Percentiles rank a stretch among this genome's conserved stretches.
Evolutionary conservation across 768 basidiomycete genomes (phyloP).

Genomic region (Boletellus sp.): DNA sequence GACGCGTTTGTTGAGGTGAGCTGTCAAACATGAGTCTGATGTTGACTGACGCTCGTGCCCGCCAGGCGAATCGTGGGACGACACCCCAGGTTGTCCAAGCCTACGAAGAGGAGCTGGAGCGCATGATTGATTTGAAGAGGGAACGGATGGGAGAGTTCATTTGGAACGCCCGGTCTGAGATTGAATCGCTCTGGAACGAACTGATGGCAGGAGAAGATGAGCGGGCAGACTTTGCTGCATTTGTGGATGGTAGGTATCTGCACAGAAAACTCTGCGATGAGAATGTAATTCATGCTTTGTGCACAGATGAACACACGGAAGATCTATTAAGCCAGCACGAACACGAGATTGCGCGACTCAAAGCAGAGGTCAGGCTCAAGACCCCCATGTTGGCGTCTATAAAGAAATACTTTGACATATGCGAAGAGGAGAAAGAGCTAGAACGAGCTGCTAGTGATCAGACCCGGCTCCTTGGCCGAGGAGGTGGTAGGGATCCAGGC

Average conservation of each 20-base stretch:
- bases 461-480: conserved; percentile 74
- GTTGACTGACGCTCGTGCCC: not conserved
- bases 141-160: conserved; percentile 87
- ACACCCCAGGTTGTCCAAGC: conserved; percentile 72
- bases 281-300: not conserved
- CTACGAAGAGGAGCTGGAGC: conserved; percentile 86
- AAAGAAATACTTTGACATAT: conserved; percentile 88
- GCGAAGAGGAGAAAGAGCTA: conserved; percentile 85
- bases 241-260: conserved; percentile 65
- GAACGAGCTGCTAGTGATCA: conserved; percentile 79
- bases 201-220: conserved; percentile 84
- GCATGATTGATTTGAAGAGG: conserved; percentile 86
- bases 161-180: conserved; percentile 74
- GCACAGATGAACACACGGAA: conserved; percentile 80
- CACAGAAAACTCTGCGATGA: not conserved
- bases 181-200: conserved; percentile 78
- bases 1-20: conserved; percentile 84
- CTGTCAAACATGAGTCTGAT: not conserved
- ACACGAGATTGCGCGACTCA: conserved; percentile 75
- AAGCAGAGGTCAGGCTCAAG: conserved; percentile 79
- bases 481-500: conserved; percentile 72
- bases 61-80: conserved; percentile 62
- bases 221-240: conserved; percentile 73
- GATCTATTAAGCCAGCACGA: conserved; percentile 84
- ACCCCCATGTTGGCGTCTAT: conserved; percentile 70